Evolutionary conservation across 106 monocot species (phyloP).

Genomic region (Apostasia ramifera): DNA sequence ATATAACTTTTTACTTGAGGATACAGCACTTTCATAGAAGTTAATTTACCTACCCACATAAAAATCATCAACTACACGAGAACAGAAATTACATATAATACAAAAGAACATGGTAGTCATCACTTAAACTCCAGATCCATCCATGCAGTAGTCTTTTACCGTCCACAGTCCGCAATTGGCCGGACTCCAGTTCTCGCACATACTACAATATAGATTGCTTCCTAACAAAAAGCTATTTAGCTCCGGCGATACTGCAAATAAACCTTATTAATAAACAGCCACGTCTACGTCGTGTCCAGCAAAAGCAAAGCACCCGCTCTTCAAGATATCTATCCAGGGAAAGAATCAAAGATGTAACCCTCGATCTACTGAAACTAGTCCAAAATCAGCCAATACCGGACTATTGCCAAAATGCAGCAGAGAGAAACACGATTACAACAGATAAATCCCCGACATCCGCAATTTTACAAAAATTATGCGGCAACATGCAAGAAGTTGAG

Average conservation of each 20-base stretch:
- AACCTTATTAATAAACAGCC: neutral
- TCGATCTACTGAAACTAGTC: neutral
- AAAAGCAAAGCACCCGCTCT: neutral
- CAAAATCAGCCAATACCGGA: neutral
- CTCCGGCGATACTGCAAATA: neutral
- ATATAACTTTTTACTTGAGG: too few relatives aligned
- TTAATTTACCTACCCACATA: too few relatives aligned
- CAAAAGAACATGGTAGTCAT: neutral
- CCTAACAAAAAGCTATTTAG: neutral
- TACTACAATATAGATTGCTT: neutral
- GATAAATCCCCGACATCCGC: neutral
- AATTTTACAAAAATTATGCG: neutral
- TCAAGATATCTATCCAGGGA: neutral
- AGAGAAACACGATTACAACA: neutral
- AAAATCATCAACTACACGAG: too few relatives aligned
- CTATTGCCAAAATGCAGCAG: neutral
- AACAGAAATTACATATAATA: too few relatives aligned
- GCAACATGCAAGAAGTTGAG: neutral
- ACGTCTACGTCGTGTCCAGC: neutral
- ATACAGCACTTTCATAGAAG: too few relatives aligned
- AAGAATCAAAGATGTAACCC: neutral
- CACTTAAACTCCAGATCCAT: conserved; percentile 1
- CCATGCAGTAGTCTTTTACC: neutral
- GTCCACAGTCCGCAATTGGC: neutral
- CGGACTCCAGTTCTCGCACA: neutral